phyloP scores from a whole-genome alignment of 176 grass and related monocot species.

The Rhipidocladum racemiflorum region DNA sequence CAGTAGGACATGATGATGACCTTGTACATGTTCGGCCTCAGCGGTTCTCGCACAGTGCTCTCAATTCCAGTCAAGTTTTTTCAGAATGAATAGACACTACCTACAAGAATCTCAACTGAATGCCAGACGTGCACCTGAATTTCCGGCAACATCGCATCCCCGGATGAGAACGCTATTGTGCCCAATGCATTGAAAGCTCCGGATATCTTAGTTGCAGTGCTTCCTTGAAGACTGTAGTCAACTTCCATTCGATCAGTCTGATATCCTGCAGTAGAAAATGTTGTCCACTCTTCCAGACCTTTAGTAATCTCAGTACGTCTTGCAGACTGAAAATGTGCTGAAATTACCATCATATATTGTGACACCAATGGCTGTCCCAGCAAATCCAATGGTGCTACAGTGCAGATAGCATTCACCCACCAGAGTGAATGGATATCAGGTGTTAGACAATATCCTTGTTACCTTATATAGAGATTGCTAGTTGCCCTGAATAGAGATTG shows the following conservation, averaged over 20 bases:
- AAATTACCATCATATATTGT: slow-evolving; percentile 66
- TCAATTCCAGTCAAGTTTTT: neutral
- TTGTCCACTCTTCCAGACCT: neutral
- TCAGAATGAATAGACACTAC: neutral
- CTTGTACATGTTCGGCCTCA: slow-evolving; percentile 67
- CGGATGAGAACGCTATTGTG: slow-evolving; percentile 80
- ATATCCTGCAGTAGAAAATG: slow-evolving; percentile 40
- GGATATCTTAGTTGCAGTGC: slow-evolving; percentile 45
- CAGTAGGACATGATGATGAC: slow-evolving; percentile 70
- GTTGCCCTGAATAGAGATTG: no score
- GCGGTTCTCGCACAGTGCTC: slow-evolving; percentile 58
- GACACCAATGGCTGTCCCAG: slow-evolving; percentile 54
- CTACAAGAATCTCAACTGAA: neutral
- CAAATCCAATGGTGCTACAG: slow-evolving; percentile 69
- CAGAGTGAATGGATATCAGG: slow-evolving; percentile 76
- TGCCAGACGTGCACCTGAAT: slow-evolving; percentile 49
- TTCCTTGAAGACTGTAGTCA: slow-evolving; percentile 54
- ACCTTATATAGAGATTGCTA: no score
- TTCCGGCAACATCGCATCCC: slow-evolving; percentile 87
- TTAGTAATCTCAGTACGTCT: neutral
- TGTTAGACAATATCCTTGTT: no score
- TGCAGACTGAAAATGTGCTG: neutral
- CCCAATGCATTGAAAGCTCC: slow-evolving; percentile 68
- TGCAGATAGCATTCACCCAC: slow-evolving; percentile 80
- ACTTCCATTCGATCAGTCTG: slow-evolving; percentile 40